Conservation (phyloP, 2,329 filamentous ascomycete genomes). For the Trichothecium roseum region DNA sequence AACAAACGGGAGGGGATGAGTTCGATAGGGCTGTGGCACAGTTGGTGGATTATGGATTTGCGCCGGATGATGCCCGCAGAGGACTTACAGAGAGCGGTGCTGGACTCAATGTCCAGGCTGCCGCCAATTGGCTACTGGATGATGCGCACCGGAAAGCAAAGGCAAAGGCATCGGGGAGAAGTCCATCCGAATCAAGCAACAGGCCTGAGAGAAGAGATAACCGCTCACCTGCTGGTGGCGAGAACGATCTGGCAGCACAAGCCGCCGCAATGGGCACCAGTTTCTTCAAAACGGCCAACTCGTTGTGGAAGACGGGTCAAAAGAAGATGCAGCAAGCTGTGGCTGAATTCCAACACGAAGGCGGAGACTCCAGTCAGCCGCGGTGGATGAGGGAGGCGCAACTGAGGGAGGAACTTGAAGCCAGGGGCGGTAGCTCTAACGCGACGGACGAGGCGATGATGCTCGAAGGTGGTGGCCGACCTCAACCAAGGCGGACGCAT, state of each 20-base stretch:
- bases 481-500: conserved; percentile 26
- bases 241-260: conserved; percentile 68
- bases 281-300: conserved; percentile 88
- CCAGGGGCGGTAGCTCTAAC: conserved; percentile 13
- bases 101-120: conserved; percentile 72
- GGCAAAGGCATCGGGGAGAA: conserved; percentile 52
- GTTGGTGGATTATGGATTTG: conserved; percentile 90
- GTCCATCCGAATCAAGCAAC: conserved; percentile 29
- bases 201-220: conserved; percentile 31
- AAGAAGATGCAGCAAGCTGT: conserved; percentile 91
- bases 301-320: conserved; percentile 86
- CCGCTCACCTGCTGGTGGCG: conserved; percentile 41
- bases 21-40: conserved; percentile 78
- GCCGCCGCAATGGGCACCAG: conserved; percentile 75
- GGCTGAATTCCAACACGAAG: conserved; percentile 69
- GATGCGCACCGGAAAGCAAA: conserved; percentile 80
- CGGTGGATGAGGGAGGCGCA: conserved; percentile 87
- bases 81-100: conserved; percentile 73
- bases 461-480: conserved; percentile 56
- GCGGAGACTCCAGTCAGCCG: conserved; percentile 64
- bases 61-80: conserved; percentile 68
- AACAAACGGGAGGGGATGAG: conserved; percentile 19
- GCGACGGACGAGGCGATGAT: conserved; percentile 68
- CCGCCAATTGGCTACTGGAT: conserved; percentile 81
- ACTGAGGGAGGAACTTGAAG: conserved; percentile 16